Evolutionary conservation across 2,329 filamentous ascomycete genomes (phyloP), one percentile per base, ranked within the genome.

Genomic region (Aspergillus japonicus): DNA sequence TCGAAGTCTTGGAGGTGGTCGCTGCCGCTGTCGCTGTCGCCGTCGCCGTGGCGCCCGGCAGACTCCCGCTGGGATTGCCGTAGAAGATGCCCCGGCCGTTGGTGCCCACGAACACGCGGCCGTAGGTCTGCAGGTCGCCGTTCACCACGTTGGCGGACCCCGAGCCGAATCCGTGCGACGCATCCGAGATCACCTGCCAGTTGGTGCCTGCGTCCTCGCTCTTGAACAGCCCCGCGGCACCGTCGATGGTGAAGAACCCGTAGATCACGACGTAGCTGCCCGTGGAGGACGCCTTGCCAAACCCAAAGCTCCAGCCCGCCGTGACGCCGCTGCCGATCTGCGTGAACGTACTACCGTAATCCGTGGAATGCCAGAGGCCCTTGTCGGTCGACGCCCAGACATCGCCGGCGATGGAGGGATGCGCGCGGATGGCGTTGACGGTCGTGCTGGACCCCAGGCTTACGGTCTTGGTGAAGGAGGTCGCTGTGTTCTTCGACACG

Each of bases 301-400:
- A 57, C 1, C 69, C 68, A 60, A 67, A 67, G 47, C 59, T 64
- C 60, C 63, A 67, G 26, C 62, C 62, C 21, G 59, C 56, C 5
- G 61, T 64, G 29, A 59, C 60, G 14, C 62, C 54, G 44, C 64
- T 56, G 7, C 53, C 56, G 14, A 78, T 66, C 26, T 77, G 69
- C 0, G 77, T 74, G 63, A 85, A 86, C 1, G 77, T 77, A 4
- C 71, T 68, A 5, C 83, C 85, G 39, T 74, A 84, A 68, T 86
- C 70, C 5, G 78, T 81, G 10, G 81, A 84, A 64, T 80, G 80
- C 73, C 83, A 86, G 51, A 87, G 71, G 5, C 85, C 85, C 0
- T 66, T 72, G 56, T 85, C 77, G 0, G 84, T 85, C 4, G 62
- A 56, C 19, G 59, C 65, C 66, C 65, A 68, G 47, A 68, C 57